Conservation (phyloP, 2,329 filamentous ascomycete species). For the Ascochyta clinopodiicola region DNA sequence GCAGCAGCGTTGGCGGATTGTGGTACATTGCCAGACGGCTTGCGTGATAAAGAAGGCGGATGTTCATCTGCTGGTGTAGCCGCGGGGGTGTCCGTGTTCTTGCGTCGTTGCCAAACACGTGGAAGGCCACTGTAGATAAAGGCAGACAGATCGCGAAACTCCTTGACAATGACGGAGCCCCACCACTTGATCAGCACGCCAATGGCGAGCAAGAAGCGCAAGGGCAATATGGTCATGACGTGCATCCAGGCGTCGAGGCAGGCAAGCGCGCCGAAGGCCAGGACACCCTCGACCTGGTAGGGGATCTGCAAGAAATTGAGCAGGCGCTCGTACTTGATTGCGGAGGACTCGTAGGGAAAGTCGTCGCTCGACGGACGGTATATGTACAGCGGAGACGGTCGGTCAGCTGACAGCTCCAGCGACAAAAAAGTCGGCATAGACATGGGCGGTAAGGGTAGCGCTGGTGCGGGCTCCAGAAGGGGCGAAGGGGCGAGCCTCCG, state of each 20-base stretch:
- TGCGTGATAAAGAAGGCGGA: conserved; percentile 32
- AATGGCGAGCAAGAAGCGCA: conserved; percentile 83
- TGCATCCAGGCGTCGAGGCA: conserved; percentile 97
- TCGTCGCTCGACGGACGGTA: conserved; percentile 64
- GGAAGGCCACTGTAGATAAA: conserved; percentile 84
- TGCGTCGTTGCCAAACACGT: conserved; percentile 73
- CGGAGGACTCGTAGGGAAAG: conserved; percentile 88
- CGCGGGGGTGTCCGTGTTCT: conserved; percentile 48
- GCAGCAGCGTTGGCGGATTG: conserved; percentile 23
- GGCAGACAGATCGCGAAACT: conserved; percentile 72
- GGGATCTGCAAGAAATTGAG: conserved; percentile 88
- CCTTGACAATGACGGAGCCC: conserved; percentile 73
- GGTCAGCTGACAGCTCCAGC: conserved; percentile 66
- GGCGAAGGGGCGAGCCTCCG: conserved; percentile 46
- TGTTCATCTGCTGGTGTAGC: conserved; percentile 39
- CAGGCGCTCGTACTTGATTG: conserved; percentile 88
- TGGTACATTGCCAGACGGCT: conserved; percentile 31
- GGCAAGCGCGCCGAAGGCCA: conserved; percentile 87
- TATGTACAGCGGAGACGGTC: conserved; percentile 68
- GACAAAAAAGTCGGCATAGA: conserved; percentile 72
- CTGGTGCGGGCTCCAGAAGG: conserved; percentile 51
- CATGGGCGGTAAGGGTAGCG: conserved; percentile 66
- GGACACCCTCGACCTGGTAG: conserved; percentile 78
- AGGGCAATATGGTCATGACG: conserved; percentile 91
- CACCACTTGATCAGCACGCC: conserved; percentile 81